Evolutionary conservation across 2,329 filamentous ascomycete genomes (phyloP), one percentile per base, ranked within the genome.

Genomic region (Annulohypoxylon truncatum): DNA sequence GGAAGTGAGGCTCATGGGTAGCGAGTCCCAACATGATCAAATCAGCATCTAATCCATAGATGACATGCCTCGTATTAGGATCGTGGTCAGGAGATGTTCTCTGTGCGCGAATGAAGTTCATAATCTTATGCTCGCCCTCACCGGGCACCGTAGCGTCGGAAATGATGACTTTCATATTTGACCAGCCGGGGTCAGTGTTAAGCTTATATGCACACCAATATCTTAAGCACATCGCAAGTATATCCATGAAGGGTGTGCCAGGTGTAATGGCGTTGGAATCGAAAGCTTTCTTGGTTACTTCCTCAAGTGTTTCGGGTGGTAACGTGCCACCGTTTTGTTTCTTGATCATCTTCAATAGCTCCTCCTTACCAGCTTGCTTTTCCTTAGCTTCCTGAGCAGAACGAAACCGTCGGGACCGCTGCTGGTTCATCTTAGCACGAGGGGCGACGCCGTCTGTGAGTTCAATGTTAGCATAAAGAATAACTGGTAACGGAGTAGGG

Each of bases 381-480:
- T 98, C 94, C 76, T 93, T 90, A 13, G 96, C 96, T 78, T 99
- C 96, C 78, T 95, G 93, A 1, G 94, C 96, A 20, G 95, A 92
- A 67, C 96, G 91, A 82, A 99, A 99, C 75, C 96, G 93, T 79
- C 96, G 89, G 42, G 96, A 97, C 67, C 96, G 93, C 82, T 99
- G 96, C 78, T 99, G 96, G 78, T 99, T 99, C 96, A 99, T 99
- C 82, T 99, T 99, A 64, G 96, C 96, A 79, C 96, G 92, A 48
- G 96, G 96, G 3, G 96, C 96, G 70, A 99, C 96, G 77, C 96
- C 96, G 81, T 99, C 96, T 94, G 64, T 51, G 72, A 67, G 55
- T 47, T 71, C 28, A 74, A 77, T 72, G 64, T 64, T 52, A 64
- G 61, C 29, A 64, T 47, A 58, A 47, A 40, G 48, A 13, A 28